Evolutionary conservation across 306 rosid species (phyloP), one percentile per base, ranked within the genome.

Genomic region (Acacia acuminata): DNA sequence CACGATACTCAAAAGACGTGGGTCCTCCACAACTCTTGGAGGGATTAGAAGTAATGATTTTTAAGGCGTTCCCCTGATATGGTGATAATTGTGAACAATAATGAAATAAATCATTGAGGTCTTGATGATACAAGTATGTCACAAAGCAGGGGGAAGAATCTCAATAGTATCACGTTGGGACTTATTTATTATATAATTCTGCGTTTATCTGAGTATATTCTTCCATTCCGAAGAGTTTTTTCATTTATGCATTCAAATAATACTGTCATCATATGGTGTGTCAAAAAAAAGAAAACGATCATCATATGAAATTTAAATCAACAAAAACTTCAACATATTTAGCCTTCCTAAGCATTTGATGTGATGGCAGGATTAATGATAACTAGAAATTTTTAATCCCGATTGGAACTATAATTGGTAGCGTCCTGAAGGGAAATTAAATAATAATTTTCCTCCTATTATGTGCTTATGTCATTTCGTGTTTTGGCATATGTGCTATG

Each of bases 141-240:
- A 58, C 64, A n/a, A 22, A 58, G 64, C 6, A 51, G 82, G 30
- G 70, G 19, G 17, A 36, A 71, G 69, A 79, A 16, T 82, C 60
- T 86, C 70, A 64, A 53, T 56, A 64, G 32, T 61, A 60, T 71
- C 24, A 65, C 75, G 51, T 65, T 25, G 79, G n/a, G 17, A 25
- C 8, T 61, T 56, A n/a, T n/a, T 56, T 25, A 5, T 63, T 12
- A 27, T 63, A 13, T 16, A 61, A 11, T 61, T 3, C 17, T 9
- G 12, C 8, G 34, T 24, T 60, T 24, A 60, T 60, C 32, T 24
- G 66, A 25, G 7, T 4, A 10, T 60, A 60, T 60, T 25, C 36
- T 24, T 22, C 66, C 66, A 10, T 60, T 10, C 5, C 30, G 75
- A 83, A 30, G 11, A 44, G 56, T 19, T 60, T 78, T 65, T 3